These are phyloP conservation scores for Pachysolen tannophilus DNA, from an alignment of 805 yeast genomes.

Conservation along the genomic window DNA sequence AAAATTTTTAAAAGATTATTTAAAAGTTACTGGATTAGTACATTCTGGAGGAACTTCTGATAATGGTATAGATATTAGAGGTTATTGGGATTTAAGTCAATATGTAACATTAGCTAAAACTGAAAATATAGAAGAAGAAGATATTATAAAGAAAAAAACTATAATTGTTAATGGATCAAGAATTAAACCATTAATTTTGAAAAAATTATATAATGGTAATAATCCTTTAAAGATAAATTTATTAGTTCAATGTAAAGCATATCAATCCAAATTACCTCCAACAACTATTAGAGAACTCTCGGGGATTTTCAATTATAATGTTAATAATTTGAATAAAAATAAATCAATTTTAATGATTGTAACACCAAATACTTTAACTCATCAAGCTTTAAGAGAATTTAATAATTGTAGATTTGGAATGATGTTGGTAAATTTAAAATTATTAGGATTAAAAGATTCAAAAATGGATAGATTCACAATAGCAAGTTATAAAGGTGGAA, in stretches of 20 bases:
- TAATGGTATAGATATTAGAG: conserved; percentile 48
- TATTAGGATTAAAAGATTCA: conserved; percentile 17
- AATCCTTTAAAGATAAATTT: conserved; percentile 27
- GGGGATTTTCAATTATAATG: conserved; percentile 39
- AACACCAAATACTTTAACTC: conserved; percentile 37
- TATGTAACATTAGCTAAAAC: conserved; percentile 10
- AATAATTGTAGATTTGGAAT: conserved; percentile 39
- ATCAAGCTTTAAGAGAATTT: conserved; percentile 36
- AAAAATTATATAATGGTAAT: conserved; percentile 7
- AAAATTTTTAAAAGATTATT: conserved; percentile 27
- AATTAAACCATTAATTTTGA: conserved; percentile 17
- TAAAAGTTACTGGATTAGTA: conserved; percentile 28
- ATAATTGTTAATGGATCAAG: conserved; percentile 19
- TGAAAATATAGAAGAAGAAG: neutral
- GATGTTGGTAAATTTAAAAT: conserved; percentile 31
- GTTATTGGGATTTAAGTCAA: conserved; percentile 36
- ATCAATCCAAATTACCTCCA: conserved; percentile 35
- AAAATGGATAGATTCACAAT: conserved; percentile 23
- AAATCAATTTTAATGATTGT: conserved; percentile 32
- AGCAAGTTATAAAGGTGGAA: conserved; percentile 31
- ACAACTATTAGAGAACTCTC: conserved; percentile 41
- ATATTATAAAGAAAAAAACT: conserved; percentile 9
- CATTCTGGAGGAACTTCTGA: conserved; percentile 52
- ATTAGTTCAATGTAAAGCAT: conserved; percentile 50
- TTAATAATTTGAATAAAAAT: conserved; percentile 15